These are phyloP conservation scores for Murraya koenigii DNA, from an alignment of 345 rosid genomes.

Conservation along the genomic window DNA sequence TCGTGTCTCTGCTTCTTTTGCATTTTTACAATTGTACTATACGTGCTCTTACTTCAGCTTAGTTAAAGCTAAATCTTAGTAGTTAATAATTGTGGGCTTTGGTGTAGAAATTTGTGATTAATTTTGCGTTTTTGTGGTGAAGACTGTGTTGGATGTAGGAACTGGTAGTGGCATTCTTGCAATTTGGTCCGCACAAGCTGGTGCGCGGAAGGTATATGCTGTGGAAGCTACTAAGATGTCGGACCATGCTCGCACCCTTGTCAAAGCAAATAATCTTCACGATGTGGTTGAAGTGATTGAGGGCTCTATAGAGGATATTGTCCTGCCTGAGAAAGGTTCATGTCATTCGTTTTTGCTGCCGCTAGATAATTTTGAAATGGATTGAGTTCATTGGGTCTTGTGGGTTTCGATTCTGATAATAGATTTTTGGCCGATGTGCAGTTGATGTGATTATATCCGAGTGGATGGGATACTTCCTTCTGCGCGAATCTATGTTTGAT, in stretches of 20 bases:
- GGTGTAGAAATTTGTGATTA: slow-evolving; percentile 8
- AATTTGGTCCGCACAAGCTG: slow-evolving; percentile 99
- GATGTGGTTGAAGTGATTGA: slow-evolving; percentile 79
- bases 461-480: slow-evolving; percentile 99
- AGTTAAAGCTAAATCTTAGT: background rate
- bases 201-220: slow-evolving; percentile 96
- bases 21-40: background rate
- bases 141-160: slow-evolving; percentile 96
- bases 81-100: background rate
- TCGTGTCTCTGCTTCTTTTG: background rate
- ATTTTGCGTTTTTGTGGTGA: slow-evolving; percentile 22
- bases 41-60: background rate
- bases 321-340: slow-evolving; percentile 86
- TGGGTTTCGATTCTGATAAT: background rate
- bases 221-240: slow-evolving; percentile 96
- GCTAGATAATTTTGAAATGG: background rate
- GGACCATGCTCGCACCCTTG: slow-evolving; percentile 87
- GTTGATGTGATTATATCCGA: slow-evolving; percentile 98
- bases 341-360: background rate
- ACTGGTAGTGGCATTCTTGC: slow-evolving; percentile 99
- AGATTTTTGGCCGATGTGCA: slow-evolving; percentile 33
- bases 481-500: slow-evolving; percentile 98
- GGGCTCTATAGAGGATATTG: slow-evolving; percentile 81
- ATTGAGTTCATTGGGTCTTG: background rate
- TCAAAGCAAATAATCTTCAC: slow-evolving; percentile 71